Base-by-base conservation (phyloP, 331 rosid species). In the Arachis monticola region DNA sequence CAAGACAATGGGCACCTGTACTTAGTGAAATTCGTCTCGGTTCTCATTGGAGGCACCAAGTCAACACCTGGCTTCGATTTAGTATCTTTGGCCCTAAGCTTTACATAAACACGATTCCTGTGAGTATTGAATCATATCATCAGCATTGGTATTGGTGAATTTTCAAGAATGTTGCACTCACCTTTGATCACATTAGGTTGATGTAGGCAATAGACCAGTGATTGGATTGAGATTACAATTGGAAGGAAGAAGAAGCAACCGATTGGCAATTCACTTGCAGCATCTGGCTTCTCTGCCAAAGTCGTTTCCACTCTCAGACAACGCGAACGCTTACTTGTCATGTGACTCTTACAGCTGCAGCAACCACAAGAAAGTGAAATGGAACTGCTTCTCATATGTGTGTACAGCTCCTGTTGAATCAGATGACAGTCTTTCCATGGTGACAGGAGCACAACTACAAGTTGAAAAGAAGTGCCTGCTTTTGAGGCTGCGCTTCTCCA, bases 381-480 rank as follows among this genome's bases (percentile, higher is more conserved):
- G 93, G 92, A 89, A 88, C 89, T 80, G 85, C 78, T 91, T 87
- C 53, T 91, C 97, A 66, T 86, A 91, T 45, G 93, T 93, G 35
- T 93, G 97, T 76, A 89, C 96, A 6, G 97, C 98, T 32, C 97
- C 97, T 1, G 93, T 93, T 32, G 96, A 93, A 65, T 85, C 98
- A 0, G 87, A 86, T 5, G 96, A 93, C 30, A 90, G 81, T 82
- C 85, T 83, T 48, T 91, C 96, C 45, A 79, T 93, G 48, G 96
- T 93, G 40, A 93, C 98, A 2, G 98, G 98, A 70, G 98, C 96
- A 55, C 93, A 86, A 79, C 78, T 93, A 50, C 89, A 86, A 77
- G 89, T 86, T 11, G 69, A 64, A 78, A 85, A 68, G 74, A 89
- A 70, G 63, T 80, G 69, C 78, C 89, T 93, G 38, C 88, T 87